Evolutionary conservation across 1,139 yeast species (phyloP).

Genomic region (Saccharomyces hybrid): DNA sequence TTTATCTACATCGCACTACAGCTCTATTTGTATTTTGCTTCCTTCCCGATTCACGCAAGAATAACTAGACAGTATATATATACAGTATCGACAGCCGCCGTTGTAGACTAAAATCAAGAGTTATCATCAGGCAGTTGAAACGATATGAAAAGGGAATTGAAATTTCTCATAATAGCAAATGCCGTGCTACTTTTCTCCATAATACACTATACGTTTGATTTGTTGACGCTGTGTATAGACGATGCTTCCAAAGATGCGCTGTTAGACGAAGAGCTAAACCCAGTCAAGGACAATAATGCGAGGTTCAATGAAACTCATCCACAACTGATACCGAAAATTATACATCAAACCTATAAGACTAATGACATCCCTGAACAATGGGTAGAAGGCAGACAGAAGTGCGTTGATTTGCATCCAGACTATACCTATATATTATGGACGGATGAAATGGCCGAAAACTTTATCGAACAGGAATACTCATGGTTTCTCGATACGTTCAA

Average conservation of each 20-base stretch:
- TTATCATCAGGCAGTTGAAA: neutral
- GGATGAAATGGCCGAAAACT: slow-evolving; percentile 71
- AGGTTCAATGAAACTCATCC: slow-evolving; percentile 32
- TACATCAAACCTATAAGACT: slow-evolving; percentile 87
- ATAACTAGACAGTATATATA: neutral
- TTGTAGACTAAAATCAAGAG: neutral
- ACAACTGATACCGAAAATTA: slow-evolving; percentile 71
- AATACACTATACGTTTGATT: slow-evolving; percentile 62
- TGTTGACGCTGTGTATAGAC: slow-evolving; percentile 67
- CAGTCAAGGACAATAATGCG: slow-evolving; percentile 20
- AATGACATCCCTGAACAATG: slow-evolving; percentile 70
- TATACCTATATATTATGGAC: slow-evolving; percentile 88
- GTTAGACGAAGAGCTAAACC: slow-evolving; percentile 48
- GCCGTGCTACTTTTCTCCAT: slow-evolving; percentile 48
- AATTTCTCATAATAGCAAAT: slow-evolving; percentile 53
- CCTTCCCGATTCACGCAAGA: neutral
- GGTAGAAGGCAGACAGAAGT: slow-evolving; percentile 68
- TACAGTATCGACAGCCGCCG: no score
- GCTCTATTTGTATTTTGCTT: neutral
- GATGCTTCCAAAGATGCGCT: slow-evolving; percentile 61
- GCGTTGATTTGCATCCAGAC: slow-evolving; percentile 76
- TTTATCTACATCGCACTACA: neutral
- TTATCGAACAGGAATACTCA: slow-evolving; percentile 67
- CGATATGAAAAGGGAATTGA: slow-evolving; percentile 46
- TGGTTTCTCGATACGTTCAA: slow-evolving; percentile 75